These are phyloP conservation scores for Corymbia citriodora DNA, from an alignment of 441 rosid species.

Conservation along the genomic window DNA sequence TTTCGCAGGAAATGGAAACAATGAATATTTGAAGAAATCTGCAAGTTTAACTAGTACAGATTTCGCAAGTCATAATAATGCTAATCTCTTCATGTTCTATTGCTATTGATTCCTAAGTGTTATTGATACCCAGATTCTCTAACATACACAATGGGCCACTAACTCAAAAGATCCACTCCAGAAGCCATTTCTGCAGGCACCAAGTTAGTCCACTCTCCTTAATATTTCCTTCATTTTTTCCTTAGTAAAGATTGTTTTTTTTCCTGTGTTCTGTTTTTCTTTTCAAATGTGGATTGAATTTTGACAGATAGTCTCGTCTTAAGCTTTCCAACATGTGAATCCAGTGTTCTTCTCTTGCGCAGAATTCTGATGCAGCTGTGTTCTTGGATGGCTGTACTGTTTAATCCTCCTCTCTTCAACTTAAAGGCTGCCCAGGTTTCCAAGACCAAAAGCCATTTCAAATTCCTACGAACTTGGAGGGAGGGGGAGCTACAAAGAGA, in stretches of 20 bases:
- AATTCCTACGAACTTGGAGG: neutral
- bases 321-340: neutral
- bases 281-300: neutral
- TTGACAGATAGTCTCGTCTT: neutral
- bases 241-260: neutral
- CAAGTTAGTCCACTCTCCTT: neutral
- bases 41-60: neutral
- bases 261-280: neutral
- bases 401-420: neutral
- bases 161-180: neutral
- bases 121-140: neutral
- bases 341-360: neutral
- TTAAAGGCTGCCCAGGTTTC: neutral
- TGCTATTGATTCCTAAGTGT: neutral
- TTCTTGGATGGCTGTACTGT: neutral
- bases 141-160: neutral
- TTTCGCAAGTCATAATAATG: neutral
- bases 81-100: neutral
- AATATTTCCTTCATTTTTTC: neutral
- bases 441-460: neutral
- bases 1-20: slow-evolving; percentile 17
- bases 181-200: neutral
- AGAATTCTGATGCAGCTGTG: neutral
- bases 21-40: neutral
- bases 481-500: neutral